Conservation (phyloP, 78 protist genomes). For the Speleostelium caveatum region DNA sequence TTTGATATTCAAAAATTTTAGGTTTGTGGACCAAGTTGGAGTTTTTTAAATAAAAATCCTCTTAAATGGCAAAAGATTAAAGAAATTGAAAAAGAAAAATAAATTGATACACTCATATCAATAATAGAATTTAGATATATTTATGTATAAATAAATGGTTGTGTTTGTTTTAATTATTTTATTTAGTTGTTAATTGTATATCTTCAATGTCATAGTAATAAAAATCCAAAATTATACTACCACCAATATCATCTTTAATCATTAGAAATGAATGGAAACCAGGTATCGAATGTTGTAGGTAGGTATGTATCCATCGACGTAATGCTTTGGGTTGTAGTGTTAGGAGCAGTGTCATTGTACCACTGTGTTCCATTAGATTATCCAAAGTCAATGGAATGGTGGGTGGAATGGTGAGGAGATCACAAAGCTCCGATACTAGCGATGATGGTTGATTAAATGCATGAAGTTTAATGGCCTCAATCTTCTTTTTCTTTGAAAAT, state of each 20-base stretch:
- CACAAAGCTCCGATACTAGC: constrained; percentile 21
- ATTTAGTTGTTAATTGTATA: constrained; percentile 6
- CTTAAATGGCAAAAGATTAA: not conserved
- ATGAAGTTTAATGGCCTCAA: constrained; percentile 9
- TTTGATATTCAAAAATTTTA: too few species aligned
- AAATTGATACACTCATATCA: not conserved
- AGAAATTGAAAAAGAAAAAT: not conserved
- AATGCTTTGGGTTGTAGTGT: constrained; percentile 51
- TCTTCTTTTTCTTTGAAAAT: constrained; percentile 14
- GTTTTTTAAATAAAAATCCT: not conserved
- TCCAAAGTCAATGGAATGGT: not conserved
- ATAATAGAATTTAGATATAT: too few species aligned
- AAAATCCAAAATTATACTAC: constrained; percentile 70
- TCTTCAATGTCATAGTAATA: constrained; percentile 63
- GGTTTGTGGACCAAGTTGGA: not conserved
- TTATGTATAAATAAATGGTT: not conserved
- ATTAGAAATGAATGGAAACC: constrained; percentile 66
- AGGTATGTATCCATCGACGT: constrained; percentile 42
- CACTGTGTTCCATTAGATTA: not conserved
- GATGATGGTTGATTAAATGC: constrained; percentile 38
- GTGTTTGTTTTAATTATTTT: not conserved
- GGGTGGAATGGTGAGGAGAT: constrained; percentile 8
- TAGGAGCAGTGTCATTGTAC: constrained; percentile 22
- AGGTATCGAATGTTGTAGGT: constrained; percentile 36
- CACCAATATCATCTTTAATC: constrained; percentile 75